These are phyloP conservation scores for Nepenthes gracilis DNA, from an alignment of 148 eudicot genomes.

Conservation along the genomic window DNA sequence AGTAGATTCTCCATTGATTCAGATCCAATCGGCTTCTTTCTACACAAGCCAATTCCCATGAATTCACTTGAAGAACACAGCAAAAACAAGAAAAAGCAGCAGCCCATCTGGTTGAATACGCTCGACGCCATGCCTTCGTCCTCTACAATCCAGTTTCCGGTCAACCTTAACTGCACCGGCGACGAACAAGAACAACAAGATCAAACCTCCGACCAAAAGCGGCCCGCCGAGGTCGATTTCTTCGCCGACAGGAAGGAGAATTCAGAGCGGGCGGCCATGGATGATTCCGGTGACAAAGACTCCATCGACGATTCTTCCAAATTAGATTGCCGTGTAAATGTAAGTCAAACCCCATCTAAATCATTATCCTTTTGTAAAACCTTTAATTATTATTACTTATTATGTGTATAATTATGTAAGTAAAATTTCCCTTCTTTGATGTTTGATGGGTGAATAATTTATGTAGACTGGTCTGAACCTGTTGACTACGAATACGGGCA, in stretches of 20 bases:
- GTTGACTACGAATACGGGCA: conserved; percentile 39
- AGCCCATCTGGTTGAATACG: not conserved
- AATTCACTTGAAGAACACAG: conserved; percentile 1
- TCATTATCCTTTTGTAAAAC: not conserved
- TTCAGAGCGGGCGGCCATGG: not conserved
- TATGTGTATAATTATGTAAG: not conserved
- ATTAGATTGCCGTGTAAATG: conserved; percentile 23
- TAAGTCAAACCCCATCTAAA: conserved; percentile 4
- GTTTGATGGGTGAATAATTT: not conserved
- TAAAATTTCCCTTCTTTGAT: not conserved
- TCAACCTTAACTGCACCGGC: conserved; percentile 22
- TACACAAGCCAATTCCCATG: conserved; percentile 8
- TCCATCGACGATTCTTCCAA: not conserved
- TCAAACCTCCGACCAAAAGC: not conserved
- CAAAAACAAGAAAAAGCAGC: not conserved
- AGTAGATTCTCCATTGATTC: conserved; percentile 60
- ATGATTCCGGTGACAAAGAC: not conserved
- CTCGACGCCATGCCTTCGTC: conserved; percentile 4
- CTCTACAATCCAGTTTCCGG: conserved; percentile 34
- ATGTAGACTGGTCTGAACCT: conserved; percentile 40
- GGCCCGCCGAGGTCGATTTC: conserved; percentile 44
- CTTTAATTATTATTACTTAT: no score
- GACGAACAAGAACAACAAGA: not conserved
- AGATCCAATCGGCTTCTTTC: conserved; percentile 24
- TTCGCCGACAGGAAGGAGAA: conserved; percentile 23